Base-by-base conservation (phyloP, 2,329 filamentous ascomycete genomes). In the Penicillium griseofulvum region DNA sequence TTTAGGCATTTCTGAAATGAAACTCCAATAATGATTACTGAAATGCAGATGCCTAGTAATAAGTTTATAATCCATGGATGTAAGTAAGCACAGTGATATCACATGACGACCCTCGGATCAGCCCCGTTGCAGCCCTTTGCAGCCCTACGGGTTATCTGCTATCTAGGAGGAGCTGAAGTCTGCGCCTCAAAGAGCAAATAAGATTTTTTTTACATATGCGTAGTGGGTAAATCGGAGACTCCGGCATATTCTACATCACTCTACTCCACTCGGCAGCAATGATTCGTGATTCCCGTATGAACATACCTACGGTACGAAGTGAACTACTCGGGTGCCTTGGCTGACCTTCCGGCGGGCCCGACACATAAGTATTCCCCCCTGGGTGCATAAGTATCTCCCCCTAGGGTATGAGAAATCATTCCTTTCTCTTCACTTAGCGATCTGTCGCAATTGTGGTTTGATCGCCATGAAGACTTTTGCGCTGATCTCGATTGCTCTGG, bases 301-400 rank as follows among this genome's bases (percentile, higher is more conserved):
- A 43, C 47, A 52, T 50, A 26, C 46, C 39, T 6, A 31, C 42
- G 22, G 36, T 44, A 41, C 54, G 49, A 16, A 28, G 14, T 8
- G n/a, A 42, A 19, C 50, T 22, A 26, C 22, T 12, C 12, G 17
- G 33, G n/a, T n/a, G 52, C 36, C 61, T 55, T 56, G 57, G 53
- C 54, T 59, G 34, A 52, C 45, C 58, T 56, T 60, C 63, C 63
- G 63, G 60, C 39, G 26, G 29, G 26, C 54, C 63, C 63, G 63
- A 50, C 29, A 55, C 58, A 59, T 64, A 64, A 60, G 63, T 54
- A 56, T 49, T 45, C 17, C 29, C 17, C 42, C 58, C 58, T 56
- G 56, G 56, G 43, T 45, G 56, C 58, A 61, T 65, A 64, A 61
- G 63, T 56, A 60, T 51, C 19, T 33, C 41, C 34, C 54, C 58